Base-by-base conservation (phyloP, 192 early-diverging fungal species). In the Phycomyces nitens region DNA sequence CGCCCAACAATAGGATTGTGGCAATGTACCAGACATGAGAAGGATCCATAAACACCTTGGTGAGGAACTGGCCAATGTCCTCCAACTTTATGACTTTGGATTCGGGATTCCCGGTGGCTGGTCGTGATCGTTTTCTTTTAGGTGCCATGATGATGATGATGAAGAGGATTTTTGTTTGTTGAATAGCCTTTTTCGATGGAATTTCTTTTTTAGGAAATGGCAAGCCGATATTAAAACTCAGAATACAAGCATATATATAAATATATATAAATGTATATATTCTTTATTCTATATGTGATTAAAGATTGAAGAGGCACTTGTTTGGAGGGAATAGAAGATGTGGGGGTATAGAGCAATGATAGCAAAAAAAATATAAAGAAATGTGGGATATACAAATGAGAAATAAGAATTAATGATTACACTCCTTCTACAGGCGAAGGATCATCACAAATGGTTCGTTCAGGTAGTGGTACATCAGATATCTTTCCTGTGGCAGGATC, bases 11-110 rank as follows among this genome's bases (percentile, higher is more conserved):
- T 16, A 87, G 49, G 22, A 78, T 53, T 1, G 65, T 53, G 18
- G 69, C 79, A 11, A 77, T 53, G 34, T 76, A 63, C 79, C 81
- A 81, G 62, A 81, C 70, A 58, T 86, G 80, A 8, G 29, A 59
- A 29, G 76, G 78, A 58, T 84, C 75, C 44, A 47, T 18, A 3
- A 47, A 47, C 2, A 47, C 18, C 3, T 14, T n/a, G 2, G 12
- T n/a, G 11, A 47, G 12, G 3, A 47, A 47, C 11, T 18, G 1
- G 2, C 15, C 18, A 47, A 47, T 47, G 18, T 47, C 44, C 12
- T 47, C 18, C 12, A 47, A 11, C 18, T 47, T 47, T 2, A 47
- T 47, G 44, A 47, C 44, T 3, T 47, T 47, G 44, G 44, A 18
- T 2, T 14, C 18, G 11, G 12, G 3, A 11, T 47, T 14, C 3